Conservation (phyloP, 1,284 basidiomycete species). For the Pisolithus thermaeus region DNA sequence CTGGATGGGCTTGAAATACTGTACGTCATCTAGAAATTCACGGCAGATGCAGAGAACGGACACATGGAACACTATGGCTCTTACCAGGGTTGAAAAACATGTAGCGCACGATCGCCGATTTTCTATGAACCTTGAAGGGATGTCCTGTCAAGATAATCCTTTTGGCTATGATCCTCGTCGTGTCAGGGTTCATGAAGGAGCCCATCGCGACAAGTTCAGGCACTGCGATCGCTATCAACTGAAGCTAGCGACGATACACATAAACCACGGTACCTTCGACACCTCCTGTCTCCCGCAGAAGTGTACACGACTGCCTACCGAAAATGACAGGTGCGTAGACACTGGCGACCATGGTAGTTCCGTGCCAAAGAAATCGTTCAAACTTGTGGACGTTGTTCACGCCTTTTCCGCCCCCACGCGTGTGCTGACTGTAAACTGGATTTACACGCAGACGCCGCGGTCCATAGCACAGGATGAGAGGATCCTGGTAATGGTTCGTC, state of each 20-base stretch:
- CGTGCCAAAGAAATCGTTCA: slow-evolving; percentile 87
- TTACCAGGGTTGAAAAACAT: slow-evolving; percentile 93
- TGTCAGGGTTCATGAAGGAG: slow-evolving; percentile 83
- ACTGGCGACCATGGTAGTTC: slow-evolving; percentile 77
- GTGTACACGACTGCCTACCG: slow-evolving; percentile 76
- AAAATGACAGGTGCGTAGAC: slow-evolving; percentile 88
- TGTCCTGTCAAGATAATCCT: slow-evolving; percentile 92
- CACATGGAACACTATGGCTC: slow-evolving; percentile 15
- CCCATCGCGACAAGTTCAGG: slow-evolving; percentile 90
- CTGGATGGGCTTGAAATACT: slow-evolving; percentile 92
- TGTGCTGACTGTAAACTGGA: slow-evolving; percentile 91
- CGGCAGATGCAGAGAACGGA: background rate
- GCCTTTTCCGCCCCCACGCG: slow-evolving; percentile 83
- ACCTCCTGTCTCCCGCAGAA: slow-evolving; percentile 63
- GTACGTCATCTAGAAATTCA: slow-evolving; percentile 66
- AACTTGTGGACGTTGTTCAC: slow-evolving; percentile 98
- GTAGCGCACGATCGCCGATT: slow-evolving; percentile 95
- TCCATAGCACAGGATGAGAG: slow-evolving; percentile 84
- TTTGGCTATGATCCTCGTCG: slow-evolving; percentile 89
- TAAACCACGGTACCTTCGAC: slow-evolving; percentile 46
- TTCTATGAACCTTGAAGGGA: slow-evolving; percentile 97
- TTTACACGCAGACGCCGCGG: slow-evolving; percentile 80
- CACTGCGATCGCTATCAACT: slow-evolving; percentile 35
- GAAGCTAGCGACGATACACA: background rate
- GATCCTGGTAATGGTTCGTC: slow-evolving; percentile 51